Evolutionary conservation across 2,329 filamentous ascomycete genomes (phyloP).

Genomic region (Furcasterigmium sp.): DNA sequence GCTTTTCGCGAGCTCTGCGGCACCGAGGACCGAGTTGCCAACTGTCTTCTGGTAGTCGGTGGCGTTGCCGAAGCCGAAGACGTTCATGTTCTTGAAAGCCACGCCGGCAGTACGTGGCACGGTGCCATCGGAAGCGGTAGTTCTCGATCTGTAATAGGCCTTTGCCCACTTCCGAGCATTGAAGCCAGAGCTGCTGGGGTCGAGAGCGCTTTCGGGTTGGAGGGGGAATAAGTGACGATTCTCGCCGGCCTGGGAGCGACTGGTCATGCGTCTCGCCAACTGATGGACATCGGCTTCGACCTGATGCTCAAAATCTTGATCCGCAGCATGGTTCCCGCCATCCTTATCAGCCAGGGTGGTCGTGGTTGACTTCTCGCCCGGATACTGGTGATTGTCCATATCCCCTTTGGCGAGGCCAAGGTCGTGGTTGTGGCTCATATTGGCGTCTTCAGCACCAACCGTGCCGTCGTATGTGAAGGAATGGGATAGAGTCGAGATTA

Average conservation of each 20-base stretch:
- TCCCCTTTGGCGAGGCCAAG: too few relatives aligned
- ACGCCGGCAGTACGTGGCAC: constrained; percentile 18
- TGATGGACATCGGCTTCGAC: background rate
- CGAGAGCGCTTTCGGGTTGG: constrained; percentile 12
- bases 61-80: constrained; percentile 18
- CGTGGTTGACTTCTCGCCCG: background rate
- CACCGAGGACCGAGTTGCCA: constrained; percentile 24
- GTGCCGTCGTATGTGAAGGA: too few relatives aligned
- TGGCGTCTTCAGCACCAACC: too few relatives aligned
- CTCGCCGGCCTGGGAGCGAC: background rate
- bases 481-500: too few relatives aligned
- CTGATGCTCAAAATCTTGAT: background rate
- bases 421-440: too few relatives aligned
- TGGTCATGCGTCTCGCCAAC: background rate
- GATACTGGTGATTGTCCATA: too few relatives aligned
- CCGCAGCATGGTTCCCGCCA: background rate
- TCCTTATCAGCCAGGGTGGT: background rate
- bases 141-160: constrained; percentile 16
- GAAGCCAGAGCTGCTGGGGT: constrained; percentile 17
- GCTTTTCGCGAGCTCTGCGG: background rate
- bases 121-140: constrained; percentile 10
- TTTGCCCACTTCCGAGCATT: constrained; percentile 18
- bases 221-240: constrained; percentile 5
- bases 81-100: constrained; percentile 17
- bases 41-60: constrained; percentile 17